Evolutionary conservation across 345 rosid genomes (phyloP).

Genomic region (Acer saccharum): DNA sequence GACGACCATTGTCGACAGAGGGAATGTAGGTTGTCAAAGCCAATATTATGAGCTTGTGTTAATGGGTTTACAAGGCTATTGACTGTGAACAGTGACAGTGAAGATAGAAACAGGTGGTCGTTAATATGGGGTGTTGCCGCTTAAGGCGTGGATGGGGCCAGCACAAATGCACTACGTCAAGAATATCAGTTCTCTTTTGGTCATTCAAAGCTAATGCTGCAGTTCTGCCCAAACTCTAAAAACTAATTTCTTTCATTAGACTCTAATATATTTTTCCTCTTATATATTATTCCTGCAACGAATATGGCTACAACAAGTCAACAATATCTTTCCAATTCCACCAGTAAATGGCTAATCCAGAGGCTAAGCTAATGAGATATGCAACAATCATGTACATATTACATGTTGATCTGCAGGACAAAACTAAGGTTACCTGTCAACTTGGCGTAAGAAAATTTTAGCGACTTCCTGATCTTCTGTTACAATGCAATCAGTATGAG

Average conservation of each 20-base stretch:
- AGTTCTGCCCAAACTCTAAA: background rate
- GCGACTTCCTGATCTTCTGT: constrained; percentile 48
- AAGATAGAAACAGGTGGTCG: background rate
- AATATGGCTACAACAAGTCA: background rate
- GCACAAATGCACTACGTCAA: background rate
- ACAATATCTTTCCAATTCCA: background rate
- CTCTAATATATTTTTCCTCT: background rate
- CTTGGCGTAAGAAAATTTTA: constrained; percentile 43
- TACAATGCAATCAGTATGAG: constrained; percentile 57
- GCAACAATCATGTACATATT: background rate
- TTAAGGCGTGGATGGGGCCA: background rate
- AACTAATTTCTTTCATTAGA: background rate
- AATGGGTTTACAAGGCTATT: background rate
- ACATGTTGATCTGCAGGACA: background rate
- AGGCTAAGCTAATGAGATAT: constrained; percentile 7
- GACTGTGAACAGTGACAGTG: background rate
- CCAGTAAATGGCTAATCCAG: background rate
- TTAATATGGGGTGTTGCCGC: background rate
- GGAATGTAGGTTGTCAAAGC: background rate
- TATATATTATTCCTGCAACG: background rate
- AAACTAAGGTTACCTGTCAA: constrained; percentile 45
- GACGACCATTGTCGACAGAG: background rate
- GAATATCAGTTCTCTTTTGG: background rate
- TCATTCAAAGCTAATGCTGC: background rate
- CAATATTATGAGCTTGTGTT: background rate